Percentiles rank a stretch among this genome's conserved stretches.
Conservation (phyloP, 805 yeast genomes). For the Zygotorulaspora chibaensis region DNA sequence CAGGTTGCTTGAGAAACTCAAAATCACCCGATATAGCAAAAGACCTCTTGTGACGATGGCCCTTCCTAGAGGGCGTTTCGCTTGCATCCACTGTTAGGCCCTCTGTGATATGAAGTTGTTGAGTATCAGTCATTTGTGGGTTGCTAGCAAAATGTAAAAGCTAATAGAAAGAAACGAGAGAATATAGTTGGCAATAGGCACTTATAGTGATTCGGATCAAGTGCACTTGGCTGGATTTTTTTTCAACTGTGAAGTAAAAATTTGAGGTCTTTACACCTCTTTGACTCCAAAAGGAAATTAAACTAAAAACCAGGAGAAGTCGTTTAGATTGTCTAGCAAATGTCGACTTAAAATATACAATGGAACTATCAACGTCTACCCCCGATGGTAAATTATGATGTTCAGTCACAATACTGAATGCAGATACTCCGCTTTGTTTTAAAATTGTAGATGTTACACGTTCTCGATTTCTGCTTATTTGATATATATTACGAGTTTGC, state of each 20-base stretch:
- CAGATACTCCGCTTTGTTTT: no score
- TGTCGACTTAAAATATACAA: not conserved
- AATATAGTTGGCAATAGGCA: conserved; percentile 12
- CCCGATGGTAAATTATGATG: not conserved
- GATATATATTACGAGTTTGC: not conserved
- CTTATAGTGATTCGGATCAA: not conserved
- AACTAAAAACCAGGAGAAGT: not conserved
- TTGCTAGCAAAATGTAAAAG: no score
- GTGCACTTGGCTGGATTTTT: not conserved
- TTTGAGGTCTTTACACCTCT: not conserved
- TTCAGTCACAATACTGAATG: no score
- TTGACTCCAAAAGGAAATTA: not conserved
- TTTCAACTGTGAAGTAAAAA: not conserved
- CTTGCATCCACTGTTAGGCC: conserved; percentile 11
- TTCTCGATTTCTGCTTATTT: no score
- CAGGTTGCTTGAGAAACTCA: conserved; percentile 42
- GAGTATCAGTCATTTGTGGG: conserved; percentile 18
- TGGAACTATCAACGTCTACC: not conserved
- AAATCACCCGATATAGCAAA: conserved; percentile 88
- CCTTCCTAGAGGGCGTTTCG: conserved; percentile 39
- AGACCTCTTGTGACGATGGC: conserved; percentile 79
- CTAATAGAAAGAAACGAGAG: conserved; percentile 10
- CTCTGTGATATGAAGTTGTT: conserved; percentile 16
- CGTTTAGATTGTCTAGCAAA: not conserved
- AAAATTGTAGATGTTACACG: no score